phyloP scores from a whole-genome alignment of 345 rosid species.

The Euclidium syriacum region DNA sequence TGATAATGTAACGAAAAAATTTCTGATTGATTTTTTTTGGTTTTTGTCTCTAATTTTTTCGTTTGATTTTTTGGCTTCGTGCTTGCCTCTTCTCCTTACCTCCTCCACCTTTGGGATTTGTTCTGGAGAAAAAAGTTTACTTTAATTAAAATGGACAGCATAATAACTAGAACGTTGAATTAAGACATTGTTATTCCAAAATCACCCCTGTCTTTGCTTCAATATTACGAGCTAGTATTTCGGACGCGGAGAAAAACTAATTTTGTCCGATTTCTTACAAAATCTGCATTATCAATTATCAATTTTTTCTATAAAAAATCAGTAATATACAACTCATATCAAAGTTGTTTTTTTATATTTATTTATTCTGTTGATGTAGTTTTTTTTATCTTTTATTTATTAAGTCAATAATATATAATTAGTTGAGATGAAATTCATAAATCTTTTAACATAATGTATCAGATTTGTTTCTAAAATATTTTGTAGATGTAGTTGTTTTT shows the following conservation, averaged over 20 bases:
- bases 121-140: constrained; percentile 16
- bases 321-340: background rate
- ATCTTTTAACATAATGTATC: no score
- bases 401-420: no score
- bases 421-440: no score
- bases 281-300: background rate
- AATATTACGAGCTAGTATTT: constrained; percentile 13
- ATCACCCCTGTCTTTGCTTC: constrained; percentile 10
- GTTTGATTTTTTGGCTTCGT: constrained; percentile 21
- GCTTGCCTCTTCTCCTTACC: constrained; percentile 33
- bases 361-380: no score
- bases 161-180: constrained; percentile 27
- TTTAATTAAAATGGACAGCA: constrained; percentile 30
- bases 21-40: background rate
- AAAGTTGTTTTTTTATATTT: background rate
- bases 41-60: background rate
- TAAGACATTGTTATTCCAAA: constrained; percentile 4
- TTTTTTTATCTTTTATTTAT: no score
- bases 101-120: constrained; percentile 28
- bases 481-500: no score
- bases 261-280: constrained; percentile 25
- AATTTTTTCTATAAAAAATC: background rate
- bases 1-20: background rate
- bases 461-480: no score
- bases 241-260: constrained; percentile 27